phyloP scores from a whole-genome alignment of 495 filamentous ascomycete genomes.

The Xylaria curta region DNA sequence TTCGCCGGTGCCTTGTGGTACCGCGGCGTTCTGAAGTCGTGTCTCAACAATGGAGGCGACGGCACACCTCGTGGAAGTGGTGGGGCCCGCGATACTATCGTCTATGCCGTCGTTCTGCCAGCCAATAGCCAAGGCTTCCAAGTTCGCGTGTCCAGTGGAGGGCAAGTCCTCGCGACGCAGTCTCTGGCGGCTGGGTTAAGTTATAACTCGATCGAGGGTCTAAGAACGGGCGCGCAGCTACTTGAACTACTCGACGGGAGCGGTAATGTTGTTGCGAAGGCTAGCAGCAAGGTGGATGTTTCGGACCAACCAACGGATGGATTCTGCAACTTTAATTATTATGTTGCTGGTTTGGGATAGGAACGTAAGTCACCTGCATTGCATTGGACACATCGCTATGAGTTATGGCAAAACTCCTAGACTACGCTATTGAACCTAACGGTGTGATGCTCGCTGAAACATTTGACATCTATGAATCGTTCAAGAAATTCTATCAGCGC shows the following conservation, averaged over 20 bases:
- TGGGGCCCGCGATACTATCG: slow-evolving; percentile 29
- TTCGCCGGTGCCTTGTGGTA: slow-evolving; percentile 33
- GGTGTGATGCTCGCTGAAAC: background rate
- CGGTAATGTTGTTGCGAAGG: slow-evolving; percentile 11
- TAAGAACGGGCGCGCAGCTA: slow-evolving; percentile 19
- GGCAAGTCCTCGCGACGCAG: slow-evolving; percentile 21
- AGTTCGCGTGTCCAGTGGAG: slow-evolving; percentile 23
- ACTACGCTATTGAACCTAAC: background rate
- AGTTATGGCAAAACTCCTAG: background rate
- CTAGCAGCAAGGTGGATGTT: slow-evolving; percentile 5
- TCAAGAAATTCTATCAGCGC: background rate
- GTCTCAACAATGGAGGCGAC: slow-evolving; percentile 22
- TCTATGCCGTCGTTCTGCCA: slow-evolving; percentile 29
- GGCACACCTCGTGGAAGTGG: slow-evolving; percentile 26
- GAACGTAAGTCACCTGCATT: background rate
- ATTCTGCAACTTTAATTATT: slow-evolving; percentile 25
- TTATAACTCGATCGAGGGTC: slow-evolving; percentile 26
- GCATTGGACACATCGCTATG: background rate
- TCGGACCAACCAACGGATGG: slow-evolving; percentile 8
- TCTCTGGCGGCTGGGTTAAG: slow-evolving; percentile 23
- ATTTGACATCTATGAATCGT: background rate
- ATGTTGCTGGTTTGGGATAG: slow-evolving; percentile 13
- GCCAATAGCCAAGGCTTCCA: slow-evolving; percentile 11
- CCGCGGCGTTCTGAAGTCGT: slow-evolving; percentile 23
- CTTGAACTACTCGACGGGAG: slow-evolving; percentile 8